Evolutionary conservation across 2,329 filamentous ascomycete genomes (phyloP), one percentile per base, ranked within the genome.

Genomic region (Pezicula rhizophila): DNA sequence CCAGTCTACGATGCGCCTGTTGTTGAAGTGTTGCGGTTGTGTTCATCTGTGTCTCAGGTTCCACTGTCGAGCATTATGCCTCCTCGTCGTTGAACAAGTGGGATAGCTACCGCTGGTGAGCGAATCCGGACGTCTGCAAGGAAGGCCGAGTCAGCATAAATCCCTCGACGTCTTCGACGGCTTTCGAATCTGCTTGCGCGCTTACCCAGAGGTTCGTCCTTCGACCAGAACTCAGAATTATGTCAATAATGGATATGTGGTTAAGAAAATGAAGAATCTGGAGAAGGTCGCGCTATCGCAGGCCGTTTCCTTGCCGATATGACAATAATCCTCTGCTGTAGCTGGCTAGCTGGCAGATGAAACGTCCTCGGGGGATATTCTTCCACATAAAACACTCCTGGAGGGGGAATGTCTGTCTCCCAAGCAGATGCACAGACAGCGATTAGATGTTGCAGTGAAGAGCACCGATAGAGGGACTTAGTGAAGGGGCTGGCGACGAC

Each of bases 1-100:
- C 28, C 34, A 33, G 37, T 40, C 14, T 50, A 37, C 51, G 45
- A 58, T 58, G 50, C 60, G 55, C 52, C 59, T 53, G 42, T 50
- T 51, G 51, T 56, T 42, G 40, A 52, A 46, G 39, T 50, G 51
- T 47, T 49, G 54, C 46, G 56, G 47, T 50, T 54, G 56, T 54
- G 49, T 50, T 58, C 57, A 60, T 53, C 51, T 52, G 52, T 56
- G 55, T 57, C 56, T 61, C 53, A 58, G 53, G 42, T 57, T 52
- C 33, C 45, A 49, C 42, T 52, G 40, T 41, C 54, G 54, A 23
- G 54, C 59, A 61, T 60, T 51, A 62, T 65, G 57, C 52, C 55
- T 57, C 52, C 39, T 53, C 47, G 53, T 49, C 28, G 41, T 57
- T 52, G 10, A 15, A 43, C 43, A 51, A 42, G 10, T 23, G 51